Conservation (phyloP, 148 eudicot genomes). For the Nepenthes gracilis region DNA sequence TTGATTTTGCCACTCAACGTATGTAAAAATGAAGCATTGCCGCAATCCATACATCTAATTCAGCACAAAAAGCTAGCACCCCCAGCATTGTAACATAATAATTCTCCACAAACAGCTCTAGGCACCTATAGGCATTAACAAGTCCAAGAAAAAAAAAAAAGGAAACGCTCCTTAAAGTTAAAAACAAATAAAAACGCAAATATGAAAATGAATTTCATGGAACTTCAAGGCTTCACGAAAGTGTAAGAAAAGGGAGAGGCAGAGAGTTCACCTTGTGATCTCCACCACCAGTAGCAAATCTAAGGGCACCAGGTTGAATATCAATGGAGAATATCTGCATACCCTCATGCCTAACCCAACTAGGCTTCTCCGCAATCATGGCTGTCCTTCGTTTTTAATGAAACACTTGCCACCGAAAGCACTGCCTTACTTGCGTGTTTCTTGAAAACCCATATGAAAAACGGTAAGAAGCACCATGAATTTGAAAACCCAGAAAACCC, state of each 20-base stretch:
- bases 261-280: constrained; percentile 70
- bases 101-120: too few relatives aligned
- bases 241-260: neutral
- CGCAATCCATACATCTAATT: too few relatives aligned
- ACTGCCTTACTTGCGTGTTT: neutral
- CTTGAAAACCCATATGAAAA: too few relatives aligned
- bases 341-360: constrained; percentile 86
- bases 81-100: too few relatives aligned
- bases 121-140: too few relatives aligned
- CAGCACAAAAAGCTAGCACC: too few relatives aligned
- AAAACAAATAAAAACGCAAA: neutral
- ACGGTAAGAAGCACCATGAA: too few relatives aligned
- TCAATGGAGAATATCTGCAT: constrained; percentile 95
- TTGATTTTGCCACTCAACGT: too few relatives aligned
- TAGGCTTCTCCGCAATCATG: constrained; percentile 93
- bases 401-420: neutral
- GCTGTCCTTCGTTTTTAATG: neutral
- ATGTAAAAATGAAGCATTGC: too few relatives aligned
- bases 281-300: constrained; percentile 99
- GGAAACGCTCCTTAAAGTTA: too few relatives aligned
- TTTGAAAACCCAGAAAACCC: too few relatives aligned
- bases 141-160: too few relatives aligned
- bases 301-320: constrained; percentile 78
- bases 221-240: neutral
- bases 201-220: neutral